Base-by-base conservation (phyloP, 116 monocot genomes). In the Dioscorea cayenensis region DNA sequence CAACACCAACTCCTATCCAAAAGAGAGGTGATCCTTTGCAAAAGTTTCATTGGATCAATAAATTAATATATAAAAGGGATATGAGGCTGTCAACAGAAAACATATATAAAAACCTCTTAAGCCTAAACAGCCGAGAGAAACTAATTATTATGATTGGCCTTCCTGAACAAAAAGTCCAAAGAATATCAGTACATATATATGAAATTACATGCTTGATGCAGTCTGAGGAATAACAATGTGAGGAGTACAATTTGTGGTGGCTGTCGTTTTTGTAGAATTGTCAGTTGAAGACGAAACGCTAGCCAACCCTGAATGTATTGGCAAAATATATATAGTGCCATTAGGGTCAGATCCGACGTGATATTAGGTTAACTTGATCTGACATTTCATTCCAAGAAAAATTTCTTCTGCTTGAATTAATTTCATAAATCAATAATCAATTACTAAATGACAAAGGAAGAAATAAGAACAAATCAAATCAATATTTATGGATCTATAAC, bases 11-110 rank as follows among this genome's bases (percentile, higher is more conserved):
- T 17, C 73, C 63, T 49, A 73, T 65, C 64, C 64, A 73, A 38
- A 72, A 72, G 48, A 72, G 72, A 48, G 73, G 73, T 51, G 73
- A 73, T 8, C 73, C 64, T 73, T 64, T 73, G 52, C 4, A 70
- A 52, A 52, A 29, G n/a, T 17, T 3, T 27, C 28, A 19, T 49
- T 48, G 50, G 14, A 64, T 18, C 17, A 64, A 64, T 2, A 37
- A 43, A 14, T 36, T 11, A 10, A 20, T 13, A 16, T n/a, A 19
- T 1, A 4, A 62, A 32, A 48, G 14, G 17, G 6, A 63, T 62
- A 48, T 18, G 36, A 4, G n/a, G n/a, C 5, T 20, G 22, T 52
- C 59, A 16, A 3, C 17, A 0, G 4, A 66, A 36, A 11, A 6
- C 2, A 14, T 17, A 6, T n/a, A n/a, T n/a, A n/a, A 65, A 10